Evolutionary conservation across 2,329 filamentous ascomycete genomes (phyloP).

Genomic region (Aspergillus felis): DNA sequence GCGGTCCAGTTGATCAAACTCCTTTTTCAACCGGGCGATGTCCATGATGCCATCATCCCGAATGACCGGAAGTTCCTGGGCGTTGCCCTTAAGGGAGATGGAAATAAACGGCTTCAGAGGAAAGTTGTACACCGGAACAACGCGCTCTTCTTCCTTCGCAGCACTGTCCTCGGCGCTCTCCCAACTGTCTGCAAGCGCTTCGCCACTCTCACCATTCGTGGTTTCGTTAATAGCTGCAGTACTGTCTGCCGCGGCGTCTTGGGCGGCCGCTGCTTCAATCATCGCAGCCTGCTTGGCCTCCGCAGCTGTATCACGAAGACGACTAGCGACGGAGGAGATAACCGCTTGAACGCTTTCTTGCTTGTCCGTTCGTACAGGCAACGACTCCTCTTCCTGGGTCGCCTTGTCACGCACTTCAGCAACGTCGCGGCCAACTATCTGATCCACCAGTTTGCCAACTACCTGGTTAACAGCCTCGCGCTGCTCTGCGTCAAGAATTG

Average conservation of each 20-base stretch:
- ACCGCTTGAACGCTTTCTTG: constrained; percentile 36
- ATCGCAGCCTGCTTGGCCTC: constrained; percentile 51
- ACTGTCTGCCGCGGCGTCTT: constrained; percentile 26
- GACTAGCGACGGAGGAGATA: constrained; percentile 28
- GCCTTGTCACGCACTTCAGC: constrained; percentile 62
- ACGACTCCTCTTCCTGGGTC: constrained; percentile 48
- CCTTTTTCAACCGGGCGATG: constrained; percentile 91
- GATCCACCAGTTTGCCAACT: constrained; percentile 60
- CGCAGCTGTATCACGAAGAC: constrained; percentile 38
- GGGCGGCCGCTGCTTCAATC: constrained; percentile 36
- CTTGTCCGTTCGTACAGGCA: constrained; percentile 24
- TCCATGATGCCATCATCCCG: constrained; percentile 81
- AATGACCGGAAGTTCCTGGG: constrained; percentile 55
- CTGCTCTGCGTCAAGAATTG: constrained; percentile 29
- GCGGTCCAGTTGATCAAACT: constrained; percentile 95
- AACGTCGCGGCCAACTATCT: constrained; percentile 55
- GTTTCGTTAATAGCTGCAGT: constrained; percentile 49
- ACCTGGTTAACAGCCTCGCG: constrained; percentile 70
- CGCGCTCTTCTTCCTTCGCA: constrained; percentile 62
- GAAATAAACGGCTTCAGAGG: constrained; percentile 95
- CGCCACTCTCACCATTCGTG: constrained; percentile 52
- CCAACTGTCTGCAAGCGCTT: constrained; percentile 77
- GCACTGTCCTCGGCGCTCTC: constrained; percentile 72
- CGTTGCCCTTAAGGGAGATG: constrained; percentile 60
- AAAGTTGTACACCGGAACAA: constrained; percentile 86